phyloP scores from a whole-genome alignment of 1,139 yeast species.

The Yamadazyma dushanensis region DNA sequence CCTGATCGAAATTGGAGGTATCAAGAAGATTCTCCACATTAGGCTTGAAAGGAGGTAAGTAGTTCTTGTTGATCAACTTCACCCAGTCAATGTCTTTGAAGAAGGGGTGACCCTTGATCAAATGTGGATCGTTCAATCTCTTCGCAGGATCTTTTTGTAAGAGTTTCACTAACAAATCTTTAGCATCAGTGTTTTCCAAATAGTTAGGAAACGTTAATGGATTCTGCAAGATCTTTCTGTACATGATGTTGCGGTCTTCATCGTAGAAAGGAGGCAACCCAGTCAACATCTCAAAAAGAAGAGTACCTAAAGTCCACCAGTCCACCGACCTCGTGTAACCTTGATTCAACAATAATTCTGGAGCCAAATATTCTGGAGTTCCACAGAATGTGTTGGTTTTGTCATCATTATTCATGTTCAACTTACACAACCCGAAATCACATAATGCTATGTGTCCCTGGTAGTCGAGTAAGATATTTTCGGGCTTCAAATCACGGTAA shows the following conservation, averaged over 20 bases:
- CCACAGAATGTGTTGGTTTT: constrained; percentile 96
- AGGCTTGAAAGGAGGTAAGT: constrained; percentile 95
- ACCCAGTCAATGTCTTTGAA: constrained; percentile 92
- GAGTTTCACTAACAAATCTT: constrained; percentile 72
- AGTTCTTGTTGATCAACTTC: constrained; percentile 79
- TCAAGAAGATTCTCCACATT: constrained; percentile 84
- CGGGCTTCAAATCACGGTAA: constrained; percentile 94
- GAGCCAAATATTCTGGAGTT: constrained; percentile 95
- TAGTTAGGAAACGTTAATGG: constrained; percentile 87
- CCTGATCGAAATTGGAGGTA: constrained; percentile 90
- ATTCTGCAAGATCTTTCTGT: constrained; percentile 85
- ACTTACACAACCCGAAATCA: constrained; percentile 94
- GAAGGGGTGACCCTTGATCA: constrained; percentile 82
- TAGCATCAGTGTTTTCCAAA: constrained; percentile 81
- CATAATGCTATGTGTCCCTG: constrained; percentile 97
- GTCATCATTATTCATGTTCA: constrained; percentile 86
- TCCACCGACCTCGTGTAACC: constrained; percentile 96
- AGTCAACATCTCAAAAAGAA: constrained; percentile 92
- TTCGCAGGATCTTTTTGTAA: constrained; percentile 82
- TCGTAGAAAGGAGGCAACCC: constrained; percentile 97
- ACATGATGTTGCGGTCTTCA: constrained; percentile 92
- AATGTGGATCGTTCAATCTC: constrained; percentile 81
- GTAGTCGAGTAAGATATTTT: constrained; percentile 86
- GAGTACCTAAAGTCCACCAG: constrained; percentile 97
- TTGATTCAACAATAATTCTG: constrained; percentile 85